Conservation (phyloP, 495 filamentous ascomycete genomes). For the Hypoxylon intermedium region DNA sequence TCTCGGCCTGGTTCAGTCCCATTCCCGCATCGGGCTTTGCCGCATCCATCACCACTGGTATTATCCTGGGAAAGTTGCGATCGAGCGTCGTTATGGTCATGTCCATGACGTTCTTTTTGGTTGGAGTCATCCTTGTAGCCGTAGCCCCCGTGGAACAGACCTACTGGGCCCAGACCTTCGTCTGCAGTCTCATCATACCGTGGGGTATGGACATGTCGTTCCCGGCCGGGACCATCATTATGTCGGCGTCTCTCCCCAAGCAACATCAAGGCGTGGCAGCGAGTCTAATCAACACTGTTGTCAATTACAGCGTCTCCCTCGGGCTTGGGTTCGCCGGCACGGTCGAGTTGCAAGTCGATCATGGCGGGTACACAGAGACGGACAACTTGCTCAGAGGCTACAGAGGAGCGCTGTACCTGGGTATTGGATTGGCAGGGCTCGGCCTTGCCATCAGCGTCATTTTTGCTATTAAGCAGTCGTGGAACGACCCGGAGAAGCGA, state of each 20-base stretch:
- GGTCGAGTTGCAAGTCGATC: constrained; percentile 43
- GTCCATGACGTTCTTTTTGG: constrained; percentile 58
- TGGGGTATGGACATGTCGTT: constrained; percentile 62
- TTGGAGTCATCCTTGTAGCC: constrained; percentile 54
- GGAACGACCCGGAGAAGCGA: not conserved
- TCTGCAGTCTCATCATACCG: constrained; percentile 61
- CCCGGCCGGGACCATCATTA: constrained; percentile 58
- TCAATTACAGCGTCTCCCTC: constrained; percentile 54
- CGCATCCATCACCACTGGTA: constrained; percentile 55
- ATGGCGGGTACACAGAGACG: constrained; percentile 12
- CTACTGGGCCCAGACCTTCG: constrained; percentile 69
- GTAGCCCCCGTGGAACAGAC: constrained; percentile 55
- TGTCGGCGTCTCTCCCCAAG: constrained; percentile 62
- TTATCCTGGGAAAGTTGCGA: constrained; percentile 49
- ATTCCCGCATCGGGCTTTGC: constrained; percentile 51
- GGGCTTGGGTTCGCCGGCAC: constrained; percentile 57
- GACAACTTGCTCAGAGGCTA: constrained; percentile 57
- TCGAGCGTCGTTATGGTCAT: constrained; percentile 57
- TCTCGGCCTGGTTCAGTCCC: constrained; percentile 52
- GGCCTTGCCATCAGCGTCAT: constrained; percentile 43
- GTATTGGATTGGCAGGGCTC: constrained; percentile 58
- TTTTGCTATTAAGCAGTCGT: constrained; percentile 13
- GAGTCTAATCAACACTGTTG: constrained; percentile 51
- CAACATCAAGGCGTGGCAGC: constrained; percentile 67
- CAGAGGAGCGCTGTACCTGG: constrained; percentile 64